Evolutionary conservation across 352 stramenopile genomes (phyloP).

Genomic region (Globisporangium rhizosaccharum): DNA sequence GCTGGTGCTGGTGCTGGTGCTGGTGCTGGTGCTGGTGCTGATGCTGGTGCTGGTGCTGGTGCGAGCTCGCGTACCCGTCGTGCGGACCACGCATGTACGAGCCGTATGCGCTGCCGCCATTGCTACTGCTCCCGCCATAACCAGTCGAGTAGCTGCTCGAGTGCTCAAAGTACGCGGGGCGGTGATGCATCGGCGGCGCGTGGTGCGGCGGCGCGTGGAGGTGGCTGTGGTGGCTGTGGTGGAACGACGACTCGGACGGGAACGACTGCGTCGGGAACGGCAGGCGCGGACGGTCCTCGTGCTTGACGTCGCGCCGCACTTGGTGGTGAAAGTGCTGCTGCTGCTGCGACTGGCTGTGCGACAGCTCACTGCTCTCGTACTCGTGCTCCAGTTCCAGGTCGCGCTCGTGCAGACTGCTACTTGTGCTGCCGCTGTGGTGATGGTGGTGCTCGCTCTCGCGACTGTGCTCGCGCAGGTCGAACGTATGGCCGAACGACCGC

Average conservation of each 20-base stretch:
- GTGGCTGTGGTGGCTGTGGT: conserved; percentile 17
- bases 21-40: no score
- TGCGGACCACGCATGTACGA: conserved; percentile 35
- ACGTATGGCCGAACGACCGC: conserved; percentile 17
- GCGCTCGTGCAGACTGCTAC: conserved; percentile 11
- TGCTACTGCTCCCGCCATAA: conserved; percentile 1
- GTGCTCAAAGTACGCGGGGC: conserved; percentile 18
- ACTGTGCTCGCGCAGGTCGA: conserved; percentile 17
- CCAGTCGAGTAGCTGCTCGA: conserved; percentile 5
- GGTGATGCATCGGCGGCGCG: conserved; percentile 7
- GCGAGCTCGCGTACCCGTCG: conserved; percentile 22
- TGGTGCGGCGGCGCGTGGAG: conserved; percentile 15
- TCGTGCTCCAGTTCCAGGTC: conserved; percentile 23
- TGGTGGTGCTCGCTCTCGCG: neutral
- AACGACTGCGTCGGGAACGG: conserved; percentile 58
- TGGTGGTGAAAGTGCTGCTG: conserved; percentile 1
- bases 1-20: no score
- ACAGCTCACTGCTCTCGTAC: conserved; percentile 6
- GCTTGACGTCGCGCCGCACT: conserved; percentile 16
- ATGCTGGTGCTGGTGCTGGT: no score
- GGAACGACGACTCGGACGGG: conserved; percentile 50
- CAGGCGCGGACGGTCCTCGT: conserved; percentile 38
- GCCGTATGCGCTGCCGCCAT: conserved; percentile 21
- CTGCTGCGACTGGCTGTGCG: neutral
- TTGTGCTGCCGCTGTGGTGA: conserved; percentile 1